These are phyloP conservation scores for Ustilaginoidea virens DNA, from an alignment of 2,329 filamentous ascomycete genomes.

Conservation along the genomic window DNA sequence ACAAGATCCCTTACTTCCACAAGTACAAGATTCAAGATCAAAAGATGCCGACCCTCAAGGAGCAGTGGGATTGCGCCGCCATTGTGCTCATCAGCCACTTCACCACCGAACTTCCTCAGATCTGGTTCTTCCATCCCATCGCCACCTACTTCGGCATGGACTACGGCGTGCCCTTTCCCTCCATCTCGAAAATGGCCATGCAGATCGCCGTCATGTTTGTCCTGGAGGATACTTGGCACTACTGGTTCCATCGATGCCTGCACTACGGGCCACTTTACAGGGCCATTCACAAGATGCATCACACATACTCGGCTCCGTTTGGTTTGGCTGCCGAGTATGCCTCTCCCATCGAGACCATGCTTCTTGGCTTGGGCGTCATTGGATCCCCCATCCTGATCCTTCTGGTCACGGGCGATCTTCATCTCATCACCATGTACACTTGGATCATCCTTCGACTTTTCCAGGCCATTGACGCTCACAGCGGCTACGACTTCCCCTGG, in stretches of 20 bases:
- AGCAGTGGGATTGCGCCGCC: conserved; percentile 89
- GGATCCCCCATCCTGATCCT: conserved; percentile 73
- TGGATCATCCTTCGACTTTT: conserved; percentile 91
- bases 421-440: conserved; percentile 93
- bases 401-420: conserved; percentile 68
- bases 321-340: conserved; percentile 95
- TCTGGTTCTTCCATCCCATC: conserved; percentile 97
- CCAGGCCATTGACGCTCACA: conserved; percentile 96
- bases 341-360: conserved; percentile 92
- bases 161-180: conserved; percentile 80
- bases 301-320: conserved; percentile 96
- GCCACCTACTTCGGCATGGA: conserved; percentile 83
- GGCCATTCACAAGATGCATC: conserved; percentile 95
- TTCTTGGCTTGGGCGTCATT: conserved; percentile 78
- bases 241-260: conserved; percentile 85
- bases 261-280: conserved; percentile 95
- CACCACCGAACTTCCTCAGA: conserved; percentile 94
- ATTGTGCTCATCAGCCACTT: conserved; percentile 92
- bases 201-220: conserved; percentile 93
- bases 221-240: conserved; percentile 94
- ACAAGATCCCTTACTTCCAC: conserved; percentile 72
- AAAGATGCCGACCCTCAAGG: conserved; percentile 83
- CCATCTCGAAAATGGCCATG: conserved; percentile 69
- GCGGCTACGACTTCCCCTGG: conserved; percentile 97
- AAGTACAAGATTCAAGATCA: conserved; percentile 84